Base-by-base conservation (phyloP, 176 grass and related monocot genomes). In the Zoysia japonica region DNA sequence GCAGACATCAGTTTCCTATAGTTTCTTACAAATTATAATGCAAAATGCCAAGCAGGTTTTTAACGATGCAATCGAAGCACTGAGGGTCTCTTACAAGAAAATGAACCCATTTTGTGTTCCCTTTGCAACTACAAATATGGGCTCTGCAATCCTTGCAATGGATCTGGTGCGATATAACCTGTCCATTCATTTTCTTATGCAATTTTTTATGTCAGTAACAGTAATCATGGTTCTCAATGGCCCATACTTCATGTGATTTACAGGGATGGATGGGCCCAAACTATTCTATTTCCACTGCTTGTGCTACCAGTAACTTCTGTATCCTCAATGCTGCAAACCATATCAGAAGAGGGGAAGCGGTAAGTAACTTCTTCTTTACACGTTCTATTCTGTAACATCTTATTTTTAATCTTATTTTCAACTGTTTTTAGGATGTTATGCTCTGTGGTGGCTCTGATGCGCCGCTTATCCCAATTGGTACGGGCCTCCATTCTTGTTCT, bases 261-360 rank as follows among this genome's bases (percentile, higher is more conserved):
- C 75, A 99, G 92, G 92, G 96, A 69, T 99, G 92, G 96, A 99
- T 99, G 96, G 96, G 96, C 12, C 96, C 96, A 59, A 99, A 99
- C 70, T 99, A 99, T 81, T 99, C 96, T 79, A 99, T 99, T 85
- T 99, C 92, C 72, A 99, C 96, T 44, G 96, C 96, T 38, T 99
- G 96, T 89, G 96, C 96, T 41, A 96, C 96, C 82, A 99, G 96
- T 86, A 99, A 99, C 77, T 99, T 99, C n/a, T 96, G 96, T 77
- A 99, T 99, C 73, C 86, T 99, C 56, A 96, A 93, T 86, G 92
- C 96, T 19, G 92, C 96, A 83, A 93, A 99, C 71, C 96, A 99
- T 89, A 99, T 99, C 77, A 86, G 89, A 89, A 90, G 90, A 86
- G 92, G 92, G 71, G 96, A 99, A 88, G 84, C 86, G 64, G 96